A percentile compares a stretch with the other conserved stretches of the same genome.
These are phyloP conservation scores for Notholithocarpus densiflorus DNA, from an alignment of 306 rosid genomes.

Conservation along the genomic window DNA sequence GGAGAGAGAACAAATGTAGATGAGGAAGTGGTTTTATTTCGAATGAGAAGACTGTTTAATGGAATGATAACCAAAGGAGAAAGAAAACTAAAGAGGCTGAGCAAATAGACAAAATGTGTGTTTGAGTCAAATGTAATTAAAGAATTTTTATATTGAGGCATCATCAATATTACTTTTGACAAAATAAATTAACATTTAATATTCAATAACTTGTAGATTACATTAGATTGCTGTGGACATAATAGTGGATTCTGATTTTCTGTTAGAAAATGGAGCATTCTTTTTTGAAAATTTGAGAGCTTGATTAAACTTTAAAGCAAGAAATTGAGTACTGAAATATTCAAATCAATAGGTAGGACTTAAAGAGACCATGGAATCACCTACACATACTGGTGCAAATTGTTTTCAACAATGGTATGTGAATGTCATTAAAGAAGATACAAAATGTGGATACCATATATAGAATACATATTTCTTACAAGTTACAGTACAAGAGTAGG, in stretches of 20 bases:
- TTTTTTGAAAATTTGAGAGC: not conserved
- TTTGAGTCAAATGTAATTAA: conserved; percentile 44
- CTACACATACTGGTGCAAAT: not conserved
- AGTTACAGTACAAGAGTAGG: not conserved
- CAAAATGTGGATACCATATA: not conserved
- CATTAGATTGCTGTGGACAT: conserved; percentile 13
- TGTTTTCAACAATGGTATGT: no score
- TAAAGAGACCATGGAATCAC: not conserved
- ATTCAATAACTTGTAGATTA: not conserved
- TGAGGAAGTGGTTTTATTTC: conserved; percentile 44
- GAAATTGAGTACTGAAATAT: not conserved
- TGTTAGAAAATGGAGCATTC: not conserved
- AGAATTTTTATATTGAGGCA: conserved; percentile 32
- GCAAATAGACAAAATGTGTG: conserved; percentile 6
- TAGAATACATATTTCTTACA: not conserved
- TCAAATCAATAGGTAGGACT: not conserved
- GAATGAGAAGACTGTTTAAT: conserved; percentile 32
- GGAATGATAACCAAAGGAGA: conserved; percentile 35
- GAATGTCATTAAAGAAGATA: not conserved
- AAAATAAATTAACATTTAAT: not conserved
- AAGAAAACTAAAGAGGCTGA: conserved; percentile 23
- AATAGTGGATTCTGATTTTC: not conserved
- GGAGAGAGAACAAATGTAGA: conserved; percentile 25
- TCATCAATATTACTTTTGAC: conserved; percentile 5
- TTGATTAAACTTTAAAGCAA: not conserved